Conservation (phyloP, 495 filamentous ascomycete genomes). For the Penicillium egyptiacum region DNA sequence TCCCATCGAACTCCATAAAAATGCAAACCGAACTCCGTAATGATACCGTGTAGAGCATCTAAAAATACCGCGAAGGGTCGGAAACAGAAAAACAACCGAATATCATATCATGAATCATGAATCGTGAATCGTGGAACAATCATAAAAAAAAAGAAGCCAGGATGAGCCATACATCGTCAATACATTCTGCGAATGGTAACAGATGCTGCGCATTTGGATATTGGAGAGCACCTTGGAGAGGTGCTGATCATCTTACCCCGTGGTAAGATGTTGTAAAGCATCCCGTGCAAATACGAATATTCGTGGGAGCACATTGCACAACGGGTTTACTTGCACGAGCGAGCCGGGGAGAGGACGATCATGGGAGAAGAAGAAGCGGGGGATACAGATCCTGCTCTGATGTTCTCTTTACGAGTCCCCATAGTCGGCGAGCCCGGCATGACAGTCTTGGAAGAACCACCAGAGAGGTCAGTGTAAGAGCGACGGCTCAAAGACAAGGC, state of each 20-base stretch:
- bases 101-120: conserved; percentile 5
- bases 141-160: conserved; percentile 2
- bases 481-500: conserved; percentile 26
- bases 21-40: conserved; percentile 6
- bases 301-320: not conserved
- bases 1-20: conserved; percentile 4
- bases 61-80: not conserved
- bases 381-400: conserved; percentile 37
- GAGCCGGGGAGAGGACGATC: conserved; percentile 26
- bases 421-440: conserved; percentile 30
- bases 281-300: not conserved
- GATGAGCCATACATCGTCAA: conserved; percentile 16
- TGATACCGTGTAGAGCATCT: not conserved
- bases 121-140: conserved; percentile 1
- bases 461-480: conserved; percentile 34
- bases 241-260: not conserved
- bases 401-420: conserved; percentile 35
- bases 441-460: conserved; percentile 35
- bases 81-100: not conserved
- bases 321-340: conserved; percentile 18
- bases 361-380: conserved; percentile 37
- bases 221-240: not conserved
- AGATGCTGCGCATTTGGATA: conserved; percentile 15
- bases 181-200: conserved; percentile 27
- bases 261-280: not conserved